Evolutionary conservation across 2,329 filamentous ascomycete species (phyloP), one percentile per base, ranked within the genome.

Genomic region (Bisporella sp.): DNA sequence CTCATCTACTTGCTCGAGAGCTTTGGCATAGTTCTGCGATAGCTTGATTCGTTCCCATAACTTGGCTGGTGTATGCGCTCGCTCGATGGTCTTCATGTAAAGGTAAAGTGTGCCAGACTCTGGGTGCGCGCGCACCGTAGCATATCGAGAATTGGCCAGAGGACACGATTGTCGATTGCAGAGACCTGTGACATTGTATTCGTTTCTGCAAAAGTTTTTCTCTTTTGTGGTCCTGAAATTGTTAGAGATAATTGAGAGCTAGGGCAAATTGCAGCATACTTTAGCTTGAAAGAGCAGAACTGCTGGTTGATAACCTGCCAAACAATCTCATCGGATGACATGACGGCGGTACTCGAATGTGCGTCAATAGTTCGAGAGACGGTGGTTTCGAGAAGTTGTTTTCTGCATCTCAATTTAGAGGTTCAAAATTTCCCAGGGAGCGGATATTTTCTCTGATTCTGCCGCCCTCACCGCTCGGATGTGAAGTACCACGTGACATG

Each of bases 291-390:
- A 47, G 87, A 85, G 74, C 93, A 97, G 68, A 93, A 95, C 66
- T 92, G 87, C 71, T 93, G 88, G 71, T 95, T 95, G 60, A 96
- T 96, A 51, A 96, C 88, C 68, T 91, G 84, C 93, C 93, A 99
- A 57, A 97, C 85, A 58, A 97, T 95, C 71, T 97, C 92, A 76
- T 97, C 92, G 56, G 89, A 95, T 52, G 88, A 82, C 87, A 93
- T 95, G 21, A 21, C 21, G 21, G 3, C 21, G 21, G 21, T 21
- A 21, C 21, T 21, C 21, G 21, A 21, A 21, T 21, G 21, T 21
- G 21, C 21, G 21, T 21, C 21, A 21, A 21, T 2, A 21, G 21
- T 21, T 21, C 3, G 21, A 21, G 21, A 21, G 21, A 21, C 21
- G 21, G 3, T 21, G 21, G 21, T 21, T 21, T 21, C 21, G 21